Percentiles rank a stretch among this genome's conserved stretches.
Conservation (phyloP, 768 basidiomycete species). For the Podaxis sp. region DNA sequence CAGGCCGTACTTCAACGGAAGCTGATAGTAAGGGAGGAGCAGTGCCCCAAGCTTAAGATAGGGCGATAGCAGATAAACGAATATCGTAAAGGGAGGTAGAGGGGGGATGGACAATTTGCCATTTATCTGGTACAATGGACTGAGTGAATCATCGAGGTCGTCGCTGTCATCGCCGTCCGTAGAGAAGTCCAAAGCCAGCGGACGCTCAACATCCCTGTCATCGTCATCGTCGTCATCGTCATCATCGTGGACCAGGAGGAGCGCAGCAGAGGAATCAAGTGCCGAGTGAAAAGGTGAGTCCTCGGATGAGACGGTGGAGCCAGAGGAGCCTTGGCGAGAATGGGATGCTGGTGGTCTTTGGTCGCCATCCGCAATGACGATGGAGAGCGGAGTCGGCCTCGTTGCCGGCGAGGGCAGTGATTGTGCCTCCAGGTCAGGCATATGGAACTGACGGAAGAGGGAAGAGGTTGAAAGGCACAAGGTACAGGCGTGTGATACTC, state of each 20-base stretch:
- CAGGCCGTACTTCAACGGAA: conserved; percentile 50
- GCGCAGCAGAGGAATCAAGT: conserved; percentile 47
- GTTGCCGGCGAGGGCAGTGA: neutral
- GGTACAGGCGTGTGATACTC: conserved; percentile 2
- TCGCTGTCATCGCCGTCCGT: conserved; percentile 30
- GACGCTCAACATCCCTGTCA: conserved; percentile 8
- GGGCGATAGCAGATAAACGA: conserved; percentile 68
- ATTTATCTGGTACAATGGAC: conserved; percentile 42
- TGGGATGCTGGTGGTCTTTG: neutral
- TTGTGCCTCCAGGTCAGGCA: neutral
- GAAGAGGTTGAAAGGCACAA: neutral
- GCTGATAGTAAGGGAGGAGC: conserved; percentile 46
- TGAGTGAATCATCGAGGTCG: conserved; percentile 48
- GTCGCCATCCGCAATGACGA: neutral
- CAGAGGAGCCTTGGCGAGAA: neutral
- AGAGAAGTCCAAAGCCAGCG: conserved; percentile 34
- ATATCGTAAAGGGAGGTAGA: conserved; percentile 54
- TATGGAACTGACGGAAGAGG: neutral
- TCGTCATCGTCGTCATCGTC: conserved; percentile 40
- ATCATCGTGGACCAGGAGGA: conserved; percentile 61
- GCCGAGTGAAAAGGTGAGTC: conserved; percentile 26
- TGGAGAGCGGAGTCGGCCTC: neutral
- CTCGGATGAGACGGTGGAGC: conserved; percentile 10
- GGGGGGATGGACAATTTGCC: conserved; percentile 43
- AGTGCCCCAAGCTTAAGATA: conserved; percentile 73